Percentiles rank a stretch among this genome's conserved stretches.
Conservation (phyloP, 192 early-diverging fungal species). For the Piromyces sp. region DNA sequence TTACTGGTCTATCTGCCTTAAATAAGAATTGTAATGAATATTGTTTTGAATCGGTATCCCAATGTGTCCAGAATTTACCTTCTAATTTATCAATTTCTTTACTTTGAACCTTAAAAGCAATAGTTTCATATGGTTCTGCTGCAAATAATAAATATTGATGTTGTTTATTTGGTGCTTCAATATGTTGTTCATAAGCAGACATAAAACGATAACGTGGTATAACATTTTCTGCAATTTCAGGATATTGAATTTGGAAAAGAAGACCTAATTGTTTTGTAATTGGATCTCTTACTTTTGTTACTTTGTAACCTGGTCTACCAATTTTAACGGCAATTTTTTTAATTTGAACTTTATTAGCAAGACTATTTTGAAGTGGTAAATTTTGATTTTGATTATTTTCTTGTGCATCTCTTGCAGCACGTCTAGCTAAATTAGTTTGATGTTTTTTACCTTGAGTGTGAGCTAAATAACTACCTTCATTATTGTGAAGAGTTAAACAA, state of each 20-base stretch:
- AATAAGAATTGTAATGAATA: constrained; percentile 89
- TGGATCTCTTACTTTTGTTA: constrained; percentile 77
- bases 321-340: constrained; percentile 79
- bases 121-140: constrained; percentile 87
- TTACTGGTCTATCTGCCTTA: constrained; percentile 25
- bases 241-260: constrained; percentile 86
- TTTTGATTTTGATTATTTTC: constrained; percentile 10
- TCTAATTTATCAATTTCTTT: constrained; percentile 75
- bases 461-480: constrained; percentile 87
- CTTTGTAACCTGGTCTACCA: constrained; percentile 77
- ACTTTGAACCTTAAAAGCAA: constrained; percentile 85
- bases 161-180: constrained; percentile 68
- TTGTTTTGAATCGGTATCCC: constrained; percentile 77
- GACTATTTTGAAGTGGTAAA: constrained; percentile 4
- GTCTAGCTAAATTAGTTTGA: constrained; percentile 76
- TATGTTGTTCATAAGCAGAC: constrained; percentile 85
- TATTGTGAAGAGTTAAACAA: constrained; percentile 58
- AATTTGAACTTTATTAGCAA: constrained; percentile 14
- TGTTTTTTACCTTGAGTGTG: constrained; percentile 99
- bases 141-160: constrained; percentile 91
- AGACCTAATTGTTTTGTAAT: constrained; percentile 70
- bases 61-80: constrained; percentile 80
- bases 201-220: constrained; percentile 88
- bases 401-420: constrained; percentile 68
- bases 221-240: constrained; percentile 60